Evolutionary conservation across 352 stramenopile species (phyloP).

Genomic region (Pythium plurisporium): DNA sequence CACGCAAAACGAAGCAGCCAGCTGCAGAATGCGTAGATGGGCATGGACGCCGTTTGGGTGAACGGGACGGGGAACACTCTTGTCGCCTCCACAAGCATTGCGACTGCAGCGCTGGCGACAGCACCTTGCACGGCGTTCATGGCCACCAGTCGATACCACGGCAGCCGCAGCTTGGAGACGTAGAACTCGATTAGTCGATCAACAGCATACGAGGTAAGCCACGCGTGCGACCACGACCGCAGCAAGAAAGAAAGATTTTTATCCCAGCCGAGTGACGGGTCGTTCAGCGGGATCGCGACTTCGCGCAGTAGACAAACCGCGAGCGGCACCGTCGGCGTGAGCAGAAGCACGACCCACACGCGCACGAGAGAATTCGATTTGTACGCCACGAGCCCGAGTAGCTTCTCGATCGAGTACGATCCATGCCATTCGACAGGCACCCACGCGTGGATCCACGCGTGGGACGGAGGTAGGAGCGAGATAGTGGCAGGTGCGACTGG

Average conservation of each 20-base stretch:
- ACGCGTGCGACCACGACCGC: neutral
- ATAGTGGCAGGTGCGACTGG: too few relatives aligned
- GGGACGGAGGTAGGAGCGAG: too few relatives aligned
- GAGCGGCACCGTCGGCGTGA: neutral
- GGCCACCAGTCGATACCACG: neutral
- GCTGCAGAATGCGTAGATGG: neutral
- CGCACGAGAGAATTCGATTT: neutral
- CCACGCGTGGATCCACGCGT: neutral
- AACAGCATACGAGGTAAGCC: too few relatives aligned
- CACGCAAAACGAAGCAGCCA: neutral
- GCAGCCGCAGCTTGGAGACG: neutral
- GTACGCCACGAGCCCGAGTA: neutral
- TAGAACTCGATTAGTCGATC: too few relatives aligned
- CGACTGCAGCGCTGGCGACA: neutral
- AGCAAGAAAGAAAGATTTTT: neutral
- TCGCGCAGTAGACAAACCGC: neutral
- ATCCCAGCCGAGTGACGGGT: conserved; percentile 1
- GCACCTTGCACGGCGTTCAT: conserved; percentile 1
- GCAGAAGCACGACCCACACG: conserved; percentile 1
- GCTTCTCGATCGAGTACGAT: conserved; percentile 5
- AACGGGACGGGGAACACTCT: conserved; percentile 8
- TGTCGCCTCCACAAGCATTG: neutral
- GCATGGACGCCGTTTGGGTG: neutral
- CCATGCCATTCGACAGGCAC: conserved; percentile 2
- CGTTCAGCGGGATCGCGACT: too few relatives aligned